Percentiles rank a stretch among this genome's conserved stretches.
Evolutionary conservation across 2,329 filamentous ascomycete genomes (phyloP).

Genomic region (Fusarium sp.): DNA sequence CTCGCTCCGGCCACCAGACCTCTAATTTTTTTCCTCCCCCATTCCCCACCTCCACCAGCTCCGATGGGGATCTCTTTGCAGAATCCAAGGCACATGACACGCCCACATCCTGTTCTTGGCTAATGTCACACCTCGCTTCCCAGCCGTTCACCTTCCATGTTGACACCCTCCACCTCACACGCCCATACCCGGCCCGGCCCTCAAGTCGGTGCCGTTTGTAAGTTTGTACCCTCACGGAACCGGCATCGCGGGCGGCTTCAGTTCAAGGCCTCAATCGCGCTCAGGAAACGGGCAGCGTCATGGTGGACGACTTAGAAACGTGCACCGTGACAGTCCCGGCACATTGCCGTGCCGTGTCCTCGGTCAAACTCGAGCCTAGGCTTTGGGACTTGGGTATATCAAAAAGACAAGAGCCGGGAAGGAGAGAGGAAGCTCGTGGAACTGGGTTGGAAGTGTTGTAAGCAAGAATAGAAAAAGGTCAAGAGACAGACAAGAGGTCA

Average conservation of each 20-base stretch:
- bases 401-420: slow-evolving; percentile 27
- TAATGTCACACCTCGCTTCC: slow-evolving; percentile 8
- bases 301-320: background rate
- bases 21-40: background rate
- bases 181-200: slow-evolving; percentile 34
- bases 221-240: slow-evolving; percentile 5
- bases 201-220: slow-evolving; percentile 24
- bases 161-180: slow-evolving; percentile 30
- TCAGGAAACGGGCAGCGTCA: slow-evolving; percentile 18
- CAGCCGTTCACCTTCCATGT: background rate
- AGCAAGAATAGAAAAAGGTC: slow-evolving; percentile 23
- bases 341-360: slow-evolving; percentile 28
- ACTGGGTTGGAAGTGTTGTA: background rate
- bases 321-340: slow-evolving; percentile 4
- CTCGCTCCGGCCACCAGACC: background rate
- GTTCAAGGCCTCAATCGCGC: slow-evolving; percentile 1
- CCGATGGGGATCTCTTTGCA: background rate
- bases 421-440: slow-evolving; percentile 18
- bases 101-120: background rate
- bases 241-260: slow-evolving; percentile 19
- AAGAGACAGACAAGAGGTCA: slow-evolving; percentile 5
- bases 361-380: slow-evolving; percentile 28
- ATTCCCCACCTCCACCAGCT: slow-evolving; percentile 12
- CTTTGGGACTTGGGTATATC: slow-evolving; percentile 15
- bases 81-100: slow-evolving; percentile 1